Conservation (phyloP, 352 stramenopile species). For the Phytopythium montanum region DNA sequence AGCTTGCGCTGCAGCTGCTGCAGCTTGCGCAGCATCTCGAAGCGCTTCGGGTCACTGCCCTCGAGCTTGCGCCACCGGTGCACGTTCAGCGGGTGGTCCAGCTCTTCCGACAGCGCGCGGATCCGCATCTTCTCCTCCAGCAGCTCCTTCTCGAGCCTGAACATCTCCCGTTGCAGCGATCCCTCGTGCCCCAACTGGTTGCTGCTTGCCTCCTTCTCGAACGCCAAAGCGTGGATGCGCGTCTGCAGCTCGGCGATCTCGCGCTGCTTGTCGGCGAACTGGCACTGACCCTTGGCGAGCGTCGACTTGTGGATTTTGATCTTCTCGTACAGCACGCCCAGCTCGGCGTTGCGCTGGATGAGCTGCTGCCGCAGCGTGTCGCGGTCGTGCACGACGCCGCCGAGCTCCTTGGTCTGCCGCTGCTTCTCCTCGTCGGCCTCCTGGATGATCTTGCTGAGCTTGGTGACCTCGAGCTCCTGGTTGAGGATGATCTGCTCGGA, state of each 20-base stretch:
- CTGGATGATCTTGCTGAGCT: slow-evolving; percentile 87
- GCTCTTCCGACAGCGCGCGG: slow-evolving; percentile 83
- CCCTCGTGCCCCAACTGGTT: slow-evolving; percentile 61
- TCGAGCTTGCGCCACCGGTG: slow-evolving; percentile 91
- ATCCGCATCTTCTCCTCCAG: slow-evolving; percentile 87
- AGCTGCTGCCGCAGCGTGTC: slow-evolving; percentile 86
- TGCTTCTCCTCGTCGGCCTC: slow-evolving; percentile 89
- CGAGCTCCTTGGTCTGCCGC: slow-evolving; percentile 84
- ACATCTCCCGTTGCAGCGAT: slow-evolving; percentile 53
- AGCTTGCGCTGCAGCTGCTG: slow-evolving; percentile 83
- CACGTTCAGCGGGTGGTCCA: slow-evolving; percentile 90
- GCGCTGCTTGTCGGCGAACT: slow-evolving; percentile 68
- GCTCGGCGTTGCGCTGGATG: slow-evolving; percentile 84
- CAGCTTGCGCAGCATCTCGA: slow-evolving; percentile 88
- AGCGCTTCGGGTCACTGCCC: slow-evolving; percentile 82
- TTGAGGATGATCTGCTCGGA: slow-evolving; percentile 89
- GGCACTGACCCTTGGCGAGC: slow-evolving; percentile 68
- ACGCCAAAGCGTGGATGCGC: slow-evolving; percentile 51
- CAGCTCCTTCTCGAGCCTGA: slow-evolving; percentile 71
- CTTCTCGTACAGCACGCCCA: slow-evolving; percentile 88
- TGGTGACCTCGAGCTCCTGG: slow-evolving; percentile 77
- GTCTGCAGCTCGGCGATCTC: slow-evolving; percentile 51
- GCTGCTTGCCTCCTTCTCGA: slow-evolving; percentile 58
- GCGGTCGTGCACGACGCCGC: slow-evolving; percentile 80
- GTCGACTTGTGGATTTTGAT: slow-evolving; percentile 91